Evolutionary conservation across 192 early-diverging fungal species (phyloP).

Genomic region (Mortierella claussenii): DNA sequence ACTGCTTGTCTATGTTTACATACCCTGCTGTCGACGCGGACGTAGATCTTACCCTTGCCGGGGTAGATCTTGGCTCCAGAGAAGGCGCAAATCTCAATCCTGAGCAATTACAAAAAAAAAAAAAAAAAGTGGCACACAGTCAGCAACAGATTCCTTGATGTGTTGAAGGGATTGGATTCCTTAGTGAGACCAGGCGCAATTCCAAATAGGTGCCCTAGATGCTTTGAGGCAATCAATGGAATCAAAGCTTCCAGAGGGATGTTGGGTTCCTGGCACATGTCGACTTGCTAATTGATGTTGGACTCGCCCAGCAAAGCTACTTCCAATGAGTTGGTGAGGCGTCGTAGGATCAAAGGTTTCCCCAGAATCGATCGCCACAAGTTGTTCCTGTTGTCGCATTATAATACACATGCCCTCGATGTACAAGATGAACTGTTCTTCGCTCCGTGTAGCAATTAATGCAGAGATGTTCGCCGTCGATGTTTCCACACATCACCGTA

Average conservation of each 20-base stretch:
- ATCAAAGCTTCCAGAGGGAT: constrained; percentile 36
- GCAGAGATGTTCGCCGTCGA: too few relatives aligned
- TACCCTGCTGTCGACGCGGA: constrained; percentile 91
- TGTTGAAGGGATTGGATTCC: neutral
- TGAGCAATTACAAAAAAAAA: constrained; percentile 43
- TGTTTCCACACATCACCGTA: too few relatives aligned
- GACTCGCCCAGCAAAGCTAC: too few relatives aligned
- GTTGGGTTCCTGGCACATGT: too few relatives aligned
- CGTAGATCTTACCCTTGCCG: constrained; percentile 94
- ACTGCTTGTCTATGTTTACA: constrained; percentile 27
- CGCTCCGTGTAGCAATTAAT: too few relatives aligned
- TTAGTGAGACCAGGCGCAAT: neutral
- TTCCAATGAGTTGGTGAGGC: too few relatives aligned
- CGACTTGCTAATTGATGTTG: too few relatives aligned
- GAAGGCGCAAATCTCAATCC: constrained; percentile 95
- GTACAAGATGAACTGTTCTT: too few relatives aligned
- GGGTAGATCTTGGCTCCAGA: constrained; percentile 99
- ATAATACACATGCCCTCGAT: too few relatives aligned
- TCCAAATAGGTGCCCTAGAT: neutral
- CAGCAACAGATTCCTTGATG: constrained; percentile 1
- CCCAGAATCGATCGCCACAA: neutral
- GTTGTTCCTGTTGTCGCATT: neutral
- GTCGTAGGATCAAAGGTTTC: constrained; percentile 8
- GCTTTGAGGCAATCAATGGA: too few relatives aligned
- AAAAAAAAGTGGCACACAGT: constrained; percentile 1